Evolutionary conservation across 2,329 filamentous ascomycete species (phyloP).

Genomic region (Byssothecium circinans): DNA sequence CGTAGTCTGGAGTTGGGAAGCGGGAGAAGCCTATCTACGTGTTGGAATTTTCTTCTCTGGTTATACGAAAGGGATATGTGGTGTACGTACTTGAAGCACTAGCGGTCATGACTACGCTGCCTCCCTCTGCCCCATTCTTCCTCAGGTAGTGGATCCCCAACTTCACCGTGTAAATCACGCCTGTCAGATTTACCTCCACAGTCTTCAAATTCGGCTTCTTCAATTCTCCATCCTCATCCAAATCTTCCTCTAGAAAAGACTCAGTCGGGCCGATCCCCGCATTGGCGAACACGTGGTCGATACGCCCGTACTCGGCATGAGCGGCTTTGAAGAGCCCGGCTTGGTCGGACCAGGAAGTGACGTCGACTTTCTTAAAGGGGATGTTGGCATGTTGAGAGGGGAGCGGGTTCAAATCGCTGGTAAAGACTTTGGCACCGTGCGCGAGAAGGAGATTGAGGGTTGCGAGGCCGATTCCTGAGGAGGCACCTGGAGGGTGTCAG

Average conservation of each 20-base stretch:
- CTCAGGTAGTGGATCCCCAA: slow-evolving; percentile 31
- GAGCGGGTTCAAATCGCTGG: slow-evolving; percentile 55
- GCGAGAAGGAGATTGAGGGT: slow-evolving; percentile 56
- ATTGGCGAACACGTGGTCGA: slow-evolving; percentile 51
- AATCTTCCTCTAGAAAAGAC: slow-evolving; percentile 30
- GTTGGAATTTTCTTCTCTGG: no score
- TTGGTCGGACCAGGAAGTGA: slow-evolving; percentile 54
- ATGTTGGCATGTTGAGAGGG: slow-evolving; percentile 28
- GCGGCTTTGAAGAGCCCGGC: slow-evolving; percentile 56
- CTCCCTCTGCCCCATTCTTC: slow-evolving; percentile 23
- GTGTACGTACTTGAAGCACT: slow-evolving; percentile 31
- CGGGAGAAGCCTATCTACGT: slow-evolving; percentile 19
- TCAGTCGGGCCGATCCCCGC: slow-evolving; percentile 28
- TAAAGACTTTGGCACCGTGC: slow-evolving; percentile 58
- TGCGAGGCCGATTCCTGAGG: slow-evolving; percentile 63
- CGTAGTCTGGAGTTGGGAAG: slow-evolving; percentile 34
- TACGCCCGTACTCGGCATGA: slow-evolving; percentile 44
- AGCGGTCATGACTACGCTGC: slow-evolving; percentile 37
- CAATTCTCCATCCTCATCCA: slow-evolving; percentile 33
- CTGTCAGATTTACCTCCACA: slow-evolving; percentile 33
- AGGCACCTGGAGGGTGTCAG: slow-evolving; percentile 49
- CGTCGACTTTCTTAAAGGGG: slow-evolving; percentile 32
- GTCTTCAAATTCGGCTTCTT: slow-evolving; percentile 28
- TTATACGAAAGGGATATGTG: no score
- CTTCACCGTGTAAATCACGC: slow-evolving; percentile 34